Base-by-base conservation (phyloP, 257 asterid species). In the Solanum stenotomum region DNA sequence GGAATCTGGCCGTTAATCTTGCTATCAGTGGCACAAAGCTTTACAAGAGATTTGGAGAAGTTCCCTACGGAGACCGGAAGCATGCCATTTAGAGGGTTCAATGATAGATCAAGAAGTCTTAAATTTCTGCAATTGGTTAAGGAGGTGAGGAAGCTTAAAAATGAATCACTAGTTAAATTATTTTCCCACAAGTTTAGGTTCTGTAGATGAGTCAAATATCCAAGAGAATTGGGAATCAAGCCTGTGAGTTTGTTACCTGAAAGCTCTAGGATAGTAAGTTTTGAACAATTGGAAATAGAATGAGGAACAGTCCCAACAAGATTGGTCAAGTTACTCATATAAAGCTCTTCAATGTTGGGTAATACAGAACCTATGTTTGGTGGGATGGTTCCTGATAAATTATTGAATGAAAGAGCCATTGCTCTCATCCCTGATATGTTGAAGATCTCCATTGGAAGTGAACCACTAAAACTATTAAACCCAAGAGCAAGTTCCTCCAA, bases 21-120 rank as follows among this genome's bases (percentile, higher is more conserved):
- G 63, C 63, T 4, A 52, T 6, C 20, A 18, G 3, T 0, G 1
- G 10, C 22, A 3, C 0, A 0, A 52, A 52, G 8, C 3, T 1
- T 1, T 3, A 0, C 1, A 16, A 52, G 63, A 52, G 63, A 52
- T 52, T 3, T 15, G 10, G 63, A 52, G 7, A 52, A 3, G 63
- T 52, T 52, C 63, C 63, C 63, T 16, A 16, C 4, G 1, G 63
- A 52, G 8, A 10, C 63, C 3, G 63, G 63, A 52, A 52, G 63
- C 63, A 52, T 2, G 23, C 23, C 23, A 3, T 52, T 15, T 52
- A 52, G 63, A 52, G 63, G 63, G 63, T 49, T 49, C 0, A 16
- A 5, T 15, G 2, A 49, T 49, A 49, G 61, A 2, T 2, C 0
- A 49, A 49, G 61, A 49, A 1, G 7, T 49, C 2, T 49, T 16